Conservation (phyloP, 2,329 filamentous ascomycete species). For the Exophiala aquamarina region DNA sequence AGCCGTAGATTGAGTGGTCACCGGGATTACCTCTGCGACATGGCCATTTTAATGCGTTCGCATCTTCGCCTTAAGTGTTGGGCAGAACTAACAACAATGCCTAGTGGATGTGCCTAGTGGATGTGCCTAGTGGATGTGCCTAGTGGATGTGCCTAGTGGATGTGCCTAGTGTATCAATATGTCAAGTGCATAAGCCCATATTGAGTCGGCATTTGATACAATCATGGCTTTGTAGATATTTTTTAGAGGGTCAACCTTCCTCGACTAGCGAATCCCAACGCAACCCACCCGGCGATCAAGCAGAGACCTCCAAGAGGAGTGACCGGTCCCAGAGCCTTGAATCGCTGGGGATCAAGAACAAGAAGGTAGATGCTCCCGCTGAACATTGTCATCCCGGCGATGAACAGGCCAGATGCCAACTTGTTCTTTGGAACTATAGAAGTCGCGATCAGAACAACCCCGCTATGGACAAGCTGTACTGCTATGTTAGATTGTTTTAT, state of each 20-base stretch:
- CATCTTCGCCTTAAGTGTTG: too few species aligned
- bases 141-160: too few species aligned
- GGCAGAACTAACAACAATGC: too few species aligned
- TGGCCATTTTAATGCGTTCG: too few species aligned
- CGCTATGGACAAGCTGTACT: constrained; percentile 61
- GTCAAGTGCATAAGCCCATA: too few species aligned
- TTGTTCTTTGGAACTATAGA: constrained; percentile 55
- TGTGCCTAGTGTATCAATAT: too few species aligned
- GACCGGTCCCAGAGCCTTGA: constrained; percentile 62
- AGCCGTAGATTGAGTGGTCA: too few species aligned
- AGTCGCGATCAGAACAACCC: constrained; percentile 58
- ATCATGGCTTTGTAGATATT: too few species aligned
- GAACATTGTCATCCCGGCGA: constrained; percentile 67
- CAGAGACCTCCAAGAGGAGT: constrained; percentile 60
- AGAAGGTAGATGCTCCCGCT: constrained; percentile 66
- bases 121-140: too few species aligned
- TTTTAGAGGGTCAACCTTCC: constrained; percentile 13
- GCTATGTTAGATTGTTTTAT: background rate
- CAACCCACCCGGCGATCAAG: constrained; percentile 65
- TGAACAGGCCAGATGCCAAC: constrained; percentile 59
- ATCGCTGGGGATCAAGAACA: constrained; percentile 60
- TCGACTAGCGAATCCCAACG: constrained; percentile 27
- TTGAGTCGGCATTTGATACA: too few species aligned
- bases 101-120: too few species aligned
- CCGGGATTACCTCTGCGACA: too few species aligned